These are phyloP conservation scores for Talaromyces albobiverticillius DNA, from an alignment of 2,329 filamentous ascomycete species.

Conservation along the genomic window DNA sequence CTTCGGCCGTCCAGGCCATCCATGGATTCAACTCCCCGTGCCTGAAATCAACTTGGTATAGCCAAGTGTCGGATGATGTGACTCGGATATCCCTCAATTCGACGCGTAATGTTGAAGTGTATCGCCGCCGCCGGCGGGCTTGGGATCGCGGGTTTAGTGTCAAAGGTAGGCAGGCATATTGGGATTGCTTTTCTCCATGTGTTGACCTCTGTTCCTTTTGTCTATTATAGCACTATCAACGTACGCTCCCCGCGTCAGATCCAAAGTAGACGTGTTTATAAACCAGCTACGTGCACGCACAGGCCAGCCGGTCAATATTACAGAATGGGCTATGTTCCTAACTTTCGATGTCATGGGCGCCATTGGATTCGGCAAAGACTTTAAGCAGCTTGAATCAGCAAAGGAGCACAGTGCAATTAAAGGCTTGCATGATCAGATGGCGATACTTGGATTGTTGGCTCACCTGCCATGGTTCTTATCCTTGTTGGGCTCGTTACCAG, in stretches of 20 bases:
- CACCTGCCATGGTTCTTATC: slow-evolving; percentile 26
- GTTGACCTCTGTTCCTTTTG: no score
- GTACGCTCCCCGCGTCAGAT: slow-evolving; percentile 1
- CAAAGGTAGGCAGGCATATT: slow-evolving; percentile 6
- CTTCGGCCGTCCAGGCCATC: slow-evolving; percentile 5
- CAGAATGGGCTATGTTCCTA: slow-evolving; percentile 34
- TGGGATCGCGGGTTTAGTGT: slow-evolving; percentile 13
- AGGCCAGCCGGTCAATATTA: slow-evolving; percentile 19
- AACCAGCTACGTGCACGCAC: background rate
- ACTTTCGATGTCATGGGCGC: slow-evolving; percentile 43
- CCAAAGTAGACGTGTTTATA: slow-evolving; percentile 4
- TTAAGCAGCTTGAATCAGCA: slow-evolving; percentile 29
- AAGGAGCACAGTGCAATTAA: slow-evolving; percentile 19
- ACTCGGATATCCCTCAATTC: background rate
- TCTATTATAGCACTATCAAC: background rate
- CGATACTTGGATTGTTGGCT: slow-evolving; percentile 29
- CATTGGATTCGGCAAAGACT: slow-evolving; percentile 37
- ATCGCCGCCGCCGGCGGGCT: slow-evolving; percentile 9
- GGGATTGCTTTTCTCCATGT: no score
- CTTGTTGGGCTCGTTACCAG: slow-evolving; percentile 13
- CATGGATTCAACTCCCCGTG: slow-evolving; percentile 7
- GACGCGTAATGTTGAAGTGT: slow-evolving; percentile 3
- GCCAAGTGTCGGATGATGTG: slow-evolving; percentile 8
- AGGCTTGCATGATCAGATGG: slow-evolving; percentile 35
- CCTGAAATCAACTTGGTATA: slow-evolving; percentile 11